Base-by-base conservation (phyloP, 2,329 filamentous ascomycete species). In the Elsinoe necatrix region DNA sequence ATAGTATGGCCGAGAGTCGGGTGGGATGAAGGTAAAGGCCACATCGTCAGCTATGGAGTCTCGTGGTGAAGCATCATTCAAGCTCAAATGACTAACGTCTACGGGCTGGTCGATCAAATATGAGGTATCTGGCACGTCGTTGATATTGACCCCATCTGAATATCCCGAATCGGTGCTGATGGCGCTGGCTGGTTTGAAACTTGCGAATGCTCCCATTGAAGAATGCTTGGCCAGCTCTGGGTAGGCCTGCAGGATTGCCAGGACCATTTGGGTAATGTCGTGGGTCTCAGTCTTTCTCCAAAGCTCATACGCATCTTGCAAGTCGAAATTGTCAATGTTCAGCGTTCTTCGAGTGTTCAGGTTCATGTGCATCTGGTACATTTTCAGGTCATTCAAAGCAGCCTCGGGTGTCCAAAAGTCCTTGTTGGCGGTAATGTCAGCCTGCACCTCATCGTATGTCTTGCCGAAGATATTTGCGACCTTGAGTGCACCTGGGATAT, bases 241-340 rank as follows among this genome's bases (percentile, higher is more conserved):
- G 63, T 88, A 89, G 4, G 86, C 86, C 59, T 87, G 89, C 39
- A 97, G 76, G 61, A 98, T 89, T 35, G 91, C 87, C 64, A 95
- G 78, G 78, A 98, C 93, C 83, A 97, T 90, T 63, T 93, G 87
- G 4, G 90, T 93, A 41, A 98, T 75, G 63, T 95, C 89, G 11
- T 87, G 86, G 2, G 81, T 81, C 69, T 98, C 93, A n/a, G 84
- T 81, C 67, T 88, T 92, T 70, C 90, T 95, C 93, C 93, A 98
- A 42, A 82, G 77, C 61, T 91, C 84, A 68, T 91, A 98, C 2
- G 86, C 85, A 59, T 95, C 90, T 57, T 95, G 89, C 16, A 87
- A 73, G 59, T 95, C 89, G 70, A 98, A 98, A 69, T 98, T 92
- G 48, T 90, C 83, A 63, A 81, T 85, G 57, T 85, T 83, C 50